Base-by-base conservation (phyloP, 257 asterid genomes). In the Nicotiana noctiflora region DNA sequence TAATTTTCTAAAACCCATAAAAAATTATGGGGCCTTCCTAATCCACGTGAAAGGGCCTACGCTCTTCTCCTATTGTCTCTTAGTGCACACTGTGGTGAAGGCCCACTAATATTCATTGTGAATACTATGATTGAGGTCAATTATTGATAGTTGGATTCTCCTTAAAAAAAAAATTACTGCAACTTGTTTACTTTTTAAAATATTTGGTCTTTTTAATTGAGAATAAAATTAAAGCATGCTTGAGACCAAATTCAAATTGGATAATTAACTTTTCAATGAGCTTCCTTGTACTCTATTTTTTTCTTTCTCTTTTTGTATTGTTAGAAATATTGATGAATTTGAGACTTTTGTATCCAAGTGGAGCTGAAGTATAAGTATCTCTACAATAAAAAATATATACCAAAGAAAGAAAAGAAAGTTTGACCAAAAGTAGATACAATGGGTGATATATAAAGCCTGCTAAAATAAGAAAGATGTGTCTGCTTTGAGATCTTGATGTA, bases 1-100 rank as follows among this genome's bases (percentile, higher is more conserved):
- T 84, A 62, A 13, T 56, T 64, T 84, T 79, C 27, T 59, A 37
- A 19, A 61, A 76, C 25, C 55, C 49, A 68, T 56, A 56, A 56
- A 56, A 86, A 27, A 27, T 27, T 74, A 77, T 76, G 81, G 86
- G 81, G 86, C 86, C 80, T 74, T 85, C 87, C 82, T 65, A 85
- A 81, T 86, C 85, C 94, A 89, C 90, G 94, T 90, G 94, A 86
- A 79, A 29, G 87, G 89, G 63, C 88, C 94, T 65, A 88, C 88
- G 5, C 79, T 81, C 85, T 85, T 80, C 83, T 61, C 86, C 86
- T 79, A 79, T 90, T 84, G 88, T 80, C 89, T 83, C 81, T 81
- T 46, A 75, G 72, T 83, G 87, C 84, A 77, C 82, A 80, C 67
- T 67, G 34, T 29, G 27, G 75, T 83, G 65, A 37, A 56, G 85